phyloP scores from a whole-genome alignment of 73 alveolate species.

The Loxodes magnus region DNA sequence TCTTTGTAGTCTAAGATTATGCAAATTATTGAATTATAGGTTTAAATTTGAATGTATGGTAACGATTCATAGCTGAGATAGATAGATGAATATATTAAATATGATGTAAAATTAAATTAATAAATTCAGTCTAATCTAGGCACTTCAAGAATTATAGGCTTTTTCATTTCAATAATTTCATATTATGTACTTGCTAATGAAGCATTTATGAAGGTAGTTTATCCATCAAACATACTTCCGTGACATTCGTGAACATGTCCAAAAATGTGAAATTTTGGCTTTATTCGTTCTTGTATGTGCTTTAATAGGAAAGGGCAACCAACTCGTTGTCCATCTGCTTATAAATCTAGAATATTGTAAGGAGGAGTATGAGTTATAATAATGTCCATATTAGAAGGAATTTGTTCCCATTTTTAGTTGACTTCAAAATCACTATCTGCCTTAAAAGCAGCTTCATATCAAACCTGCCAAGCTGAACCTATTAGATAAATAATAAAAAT shows the following conservation, averaged over 20 bases:
- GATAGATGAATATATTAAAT: too few relatives aligned
- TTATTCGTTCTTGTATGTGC: slow-evolving; percentile 3
- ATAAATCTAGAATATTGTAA: slow-evolving; percentile 10
- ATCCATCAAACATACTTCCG: slow-evolving; percentile 12
- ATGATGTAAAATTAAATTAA: too few relatives aligned
- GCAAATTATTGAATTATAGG: too few relatives aligned
- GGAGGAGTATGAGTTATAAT: slow-evolving; percentile 43
- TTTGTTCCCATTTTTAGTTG: slow-evolving; percentile 17
- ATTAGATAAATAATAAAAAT: slow-evolving; percentile 16
- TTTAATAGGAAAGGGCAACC: slow-evolving; percentile 22
- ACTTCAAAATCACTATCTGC: slow-evolving; percentile 2
- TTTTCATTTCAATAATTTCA: too few relatives aligned
- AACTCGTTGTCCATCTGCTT: background rate
- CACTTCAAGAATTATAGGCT: too few relatives aligned
- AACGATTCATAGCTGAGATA: too few relatives aligned
- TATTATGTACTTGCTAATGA: too few relatives aligned
- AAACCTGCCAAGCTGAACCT: too few relatives aligned
- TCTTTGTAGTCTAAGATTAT: too few relatives aligned
- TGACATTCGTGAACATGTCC: slow-evolving; percentile 44
- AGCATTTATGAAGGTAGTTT: slow-evolving; percentile 26
- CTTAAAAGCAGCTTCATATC: slow-evolving; percentile 21
- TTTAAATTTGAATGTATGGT: too few relatives aligned
- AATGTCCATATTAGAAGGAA: slow-evolving; percentile 26
- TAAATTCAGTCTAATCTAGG: too few relatives aligned
- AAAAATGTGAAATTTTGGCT: slow-evolving; percentile 26